Evolutionary conservation across 352 stramenopile species (phyloP).

Genomic region (Globisporangium cylindrosporum): DNA sequence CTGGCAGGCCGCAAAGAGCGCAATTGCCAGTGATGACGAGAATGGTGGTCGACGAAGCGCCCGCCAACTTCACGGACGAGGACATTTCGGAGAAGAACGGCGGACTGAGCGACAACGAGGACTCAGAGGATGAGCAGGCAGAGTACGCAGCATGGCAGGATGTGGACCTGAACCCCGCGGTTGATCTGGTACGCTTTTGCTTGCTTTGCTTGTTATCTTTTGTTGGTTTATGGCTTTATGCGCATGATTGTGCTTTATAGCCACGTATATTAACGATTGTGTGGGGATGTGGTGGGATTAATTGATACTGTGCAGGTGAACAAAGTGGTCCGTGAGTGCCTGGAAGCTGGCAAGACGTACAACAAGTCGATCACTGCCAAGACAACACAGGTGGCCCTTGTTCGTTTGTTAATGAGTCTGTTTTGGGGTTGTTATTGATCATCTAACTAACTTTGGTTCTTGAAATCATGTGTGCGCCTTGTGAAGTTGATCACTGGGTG

Average conservation of each 20-base stretch:
- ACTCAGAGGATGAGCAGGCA: constrained; percentile 81
- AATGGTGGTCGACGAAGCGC: constrained; percentile 16
- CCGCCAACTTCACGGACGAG: constrained; percentile 26
- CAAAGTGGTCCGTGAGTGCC: constrained; percentile 58
- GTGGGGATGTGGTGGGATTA: not conserved
- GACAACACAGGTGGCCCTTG: constrained; percentile 46
- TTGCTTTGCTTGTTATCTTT: not conserved
- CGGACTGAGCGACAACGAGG: constrained; percentile 69
- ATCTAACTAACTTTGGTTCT: not conserved
- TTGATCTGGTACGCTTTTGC: constrained; percentile 53
- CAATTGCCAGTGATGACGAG: not conserved
- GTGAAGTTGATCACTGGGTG: constrained; percentile 64
- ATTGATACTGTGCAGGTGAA: constrained; percentile 30
- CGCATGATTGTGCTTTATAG: not conserved
- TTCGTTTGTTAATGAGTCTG: not conserved
- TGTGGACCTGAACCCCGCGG: constrained; percentile 79
- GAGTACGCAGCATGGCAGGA: constrained; percentile 77
- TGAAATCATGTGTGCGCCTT: not conserved
- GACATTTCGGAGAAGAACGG: constrained; percentile 32
- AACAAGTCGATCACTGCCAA: constrained; percentile 84
- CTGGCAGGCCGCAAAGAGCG: not conserved
- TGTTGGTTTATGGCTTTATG: not conserved
- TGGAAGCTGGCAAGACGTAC: constrained; percentile 82
- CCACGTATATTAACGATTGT: not conserved
- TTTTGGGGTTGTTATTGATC: not conserved